Base-by-base conservation (phyloP, 352 stramenopile genomes). In the Phytophthora nicotianae region DNA sequence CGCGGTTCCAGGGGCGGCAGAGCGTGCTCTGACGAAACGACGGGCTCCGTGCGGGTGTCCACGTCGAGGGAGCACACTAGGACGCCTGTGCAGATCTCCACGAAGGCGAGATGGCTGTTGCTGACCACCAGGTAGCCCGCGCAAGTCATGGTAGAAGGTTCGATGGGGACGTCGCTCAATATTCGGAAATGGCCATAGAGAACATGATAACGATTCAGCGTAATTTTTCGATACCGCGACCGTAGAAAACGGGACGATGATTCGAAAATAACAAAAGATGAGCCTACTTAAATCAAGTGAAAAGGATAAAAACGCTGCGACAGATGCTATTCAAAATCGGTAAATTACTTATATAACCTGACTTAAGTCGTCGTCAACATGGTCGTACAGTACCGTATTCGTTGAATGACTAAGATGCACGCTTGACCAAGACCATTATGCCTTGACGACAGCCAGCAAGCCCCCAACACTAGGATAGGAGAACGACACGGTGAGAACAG, bases 71-170 rank as follows among this genome's bases (percentile, higher is more conserved):
- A 77, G 37, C 81, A 90, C 24, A 82, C 50, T 20, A 90, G 55
- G 56, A 82, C 62, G 17, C 83, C 83, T 8, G 77, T 79, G 41
- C 53, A 52, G 55, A 92, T 76, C 72, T 90, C 77, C 27, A 86
- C 83, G 52, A 80, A 86, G 49, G 82, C 79, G 8, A 76, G 57
- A 35, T 60, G 64, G 45, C 65, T 77, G 70, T 81, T 84, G 54
- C 74, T 75, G n/a, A 87, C 64, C 47, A 89, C 68, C 53, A 92
- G 70, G 55, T 81, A 89, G 11, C 83, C 83, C 6, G 81, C 83
- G 58, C 81, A 87, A 0, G 81, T 79, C 83, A 92, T 92, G 58
- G 16, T 49, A 17, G 16, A 57, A 59, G 16, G 45, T 58, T 58
- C 35, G 48, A 2, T 19, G 32, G 32, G 20, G 38, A 38, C n/a